Conservation (phyloP, 163 green algal genomes). For the Chlamydomonas reinhardtii region DNA sequence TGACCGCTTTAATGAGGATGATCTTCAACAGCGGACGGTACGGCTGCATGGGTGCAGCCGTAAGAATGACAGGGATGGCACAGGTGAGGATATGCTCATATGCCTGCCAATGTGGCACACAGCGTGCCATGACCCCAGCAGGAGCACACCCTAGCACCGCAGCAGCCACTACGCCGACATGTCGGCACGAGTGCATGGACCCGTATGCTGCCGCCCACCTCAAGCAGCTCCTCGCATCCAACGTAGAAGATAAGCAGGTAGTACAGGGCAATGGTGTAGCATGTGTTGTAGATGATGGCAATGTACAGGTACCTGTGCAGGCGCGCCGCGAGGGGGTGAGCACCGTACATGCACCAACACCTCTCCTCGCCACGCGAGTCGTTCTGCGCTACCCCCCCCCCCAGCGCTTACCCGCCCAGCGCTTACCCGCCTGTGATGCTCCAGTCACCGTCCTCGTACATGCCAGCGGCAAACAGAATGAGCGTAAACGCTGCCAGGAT, state of each 20-base stretch:
- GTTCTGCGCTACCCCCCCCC: no score
- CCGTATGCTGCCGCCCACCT: slow-evolving; percentile 18
- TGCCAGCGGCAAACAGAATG: slow-evolving; percentile 83
- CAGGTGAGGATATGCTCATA: not conserved
- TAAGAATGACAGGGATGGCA: no score
- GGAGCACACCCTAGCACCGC: no score
- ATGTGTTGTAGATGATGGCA: slow-evolving; percentile 96
- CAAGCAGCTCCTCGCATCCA: slow-evolving; percentile 93
- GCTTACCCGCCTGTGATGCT: slow-evolving; percentile 49
- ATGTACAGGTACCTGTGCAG: slow-evolving; percentile 92
- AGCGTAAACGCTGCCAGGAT: slow-evolving; percentile 89
- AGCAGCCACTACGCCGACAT: no score
- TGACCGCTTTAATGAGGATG: slow-evolving; percentile 94
- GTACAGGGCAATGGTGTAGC: slow-evolving; percentile 93
- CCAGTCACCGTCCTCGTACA: slow-evolving; percentile 65
- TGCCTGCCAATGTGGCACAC: no score
- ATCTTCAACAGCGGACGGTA: slow-evolving; percentile 98
- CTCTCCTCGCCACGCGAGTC: no score
- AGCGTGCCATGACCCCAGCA: no score
- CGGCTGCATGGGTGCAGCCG: slow-evolving; percentile 53
- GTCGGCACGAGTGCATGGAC: no score
- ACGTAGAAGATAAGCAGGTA: slow-evolving; percentile 97
- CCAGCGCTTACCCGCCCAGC: no score
- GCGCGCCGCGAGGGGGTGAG: no score
- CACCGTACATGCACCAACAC: not conserved